Evolutionary conservation across 352 stramenopile species (phyloP).

Genomic region (Pythium rhizo-oryzae): DNA sequence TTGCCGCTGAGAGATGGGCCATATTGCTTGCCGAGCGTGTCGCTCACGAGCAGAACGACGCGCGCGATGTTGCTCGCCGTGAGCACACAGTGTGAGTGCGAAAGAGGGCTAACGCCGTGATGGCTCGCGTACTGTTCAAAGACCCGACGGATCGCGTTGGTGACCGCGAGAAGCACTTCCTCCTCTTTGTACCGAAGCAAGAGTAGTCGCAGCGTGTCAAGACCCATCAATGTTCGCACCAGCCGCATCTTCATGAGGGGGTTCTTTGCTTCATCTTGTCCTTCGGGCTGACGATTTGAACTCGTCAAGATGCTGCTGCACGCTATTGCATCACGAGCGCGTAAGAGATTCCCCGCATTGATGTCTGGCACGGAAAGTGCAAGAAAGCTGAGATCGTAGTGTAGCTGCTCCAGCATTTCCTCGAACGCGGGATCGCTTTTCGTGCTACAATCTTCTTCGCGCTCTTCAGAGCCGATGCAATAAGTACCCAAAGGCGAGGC

Average conservation of each 20-base stretch:
- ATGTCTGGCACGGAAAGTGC: conserved; percentile 34
- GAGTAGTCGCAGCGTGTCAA: conserved; percentile 49
- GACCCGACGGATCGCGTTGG: conserved; percentile 24
- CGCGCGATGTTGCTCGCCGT: conserved; percentile 46
- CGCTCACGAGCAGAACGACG: conserved; percentile 36
- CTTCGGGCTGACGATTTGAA: not conserved
- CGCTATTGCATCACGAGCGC: conserved; percentile 35
- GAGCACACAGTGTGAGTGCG: conserved; percentile 27
- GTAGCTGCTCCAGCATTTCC: conserved; percentile 43
- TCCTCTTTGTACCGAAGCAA: conserved; percentile 33
- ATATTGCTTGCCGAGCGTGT: conserved; percentile 20
- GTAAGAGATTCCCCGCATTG: conserved; percentile 31
- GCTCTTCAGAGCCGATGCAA: not conserved
- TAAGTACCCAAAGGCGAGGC: not conserved
- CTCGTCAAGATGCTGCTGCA: not conserved
- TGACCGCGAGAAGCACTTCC: conserved; percentile 35
- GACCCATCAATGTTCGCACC: conserved; percentile 41
- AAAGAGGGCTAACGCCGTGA: conserved; percentile 15
- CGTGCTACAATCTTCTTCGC: not conserved
- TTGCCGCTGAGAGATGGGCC: not conserved
- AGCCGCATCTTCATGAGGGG: conserved; percentile 22
- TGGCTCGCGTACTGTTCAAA: conserved; percentile 29
- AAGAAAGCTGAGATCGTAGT: conserved; percentile 34
- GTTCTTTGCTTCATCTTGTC: not conserved
- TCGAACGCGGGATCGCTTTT: conserved; percentile 28